Percentiles rank a stretch among this genome's conserved stretches.
These are phyloP conservation scores for Theileria parva DNA, from an alignment of 169 alveolate species.

Conservation along the genomic window DNA sequence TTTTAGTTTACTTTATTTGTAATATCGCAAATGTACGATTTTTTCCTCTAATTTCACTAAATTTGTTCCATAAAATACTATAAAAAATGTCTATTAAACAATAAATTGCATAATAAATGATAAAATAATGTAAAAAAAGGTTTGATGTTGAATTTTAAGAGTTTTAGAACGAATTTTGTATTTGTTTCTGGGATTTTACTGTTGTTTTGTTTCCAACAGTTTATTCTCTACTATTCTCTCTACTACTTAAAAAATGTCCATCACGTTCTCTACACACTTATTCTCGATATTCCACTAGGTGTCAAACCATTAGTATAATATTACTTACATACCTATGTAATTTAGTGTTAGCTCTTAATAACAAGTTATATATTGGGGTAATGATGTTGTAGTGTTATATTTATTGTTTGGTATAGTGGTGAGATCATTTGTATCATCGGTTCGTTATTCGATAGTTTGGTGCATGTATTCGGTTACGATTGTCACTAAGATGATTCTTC, in stretches of 20 bases:
- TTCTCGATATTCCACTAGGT: slow-evolving; percentile 45
- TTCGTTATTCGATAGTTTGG: slow-evolving; percentile 51
- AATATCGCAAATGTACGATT: no score
- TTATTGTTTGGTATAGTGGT: slow-evolving; percentile 28
- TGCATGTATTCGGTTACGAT: slow-evolving; percentile 50
- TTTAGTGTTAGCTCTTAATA: no score
- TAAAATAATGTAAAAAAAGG: no score
- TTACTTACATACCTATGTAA: no score
- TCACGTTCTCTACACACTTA: slow-evolving; percentile 33
- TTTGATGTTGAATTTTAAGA: background rate
- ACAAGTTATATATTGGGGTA: background rate
- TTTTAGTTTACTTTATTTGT: background rate
- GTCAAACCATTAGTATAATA: no score
- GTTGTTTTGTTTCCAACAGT: slow-evolving; percentile 57
- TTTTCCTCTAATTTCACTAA: no score
- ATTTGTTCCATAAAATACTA: no score
- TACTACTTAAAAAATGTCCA: slow-evolving; percentile 44
- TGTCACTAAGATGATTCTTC: slow-evolving; percentile 39
- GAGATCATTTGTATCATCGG: slow-evolving; percentile 24
- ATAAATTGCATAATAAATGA: no score
- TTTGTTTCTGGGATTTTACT: slow-evolving; percentile 37
- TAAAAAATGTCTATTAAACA: no score
- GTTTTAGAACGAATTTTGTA: slow-evolving; percentile 1
- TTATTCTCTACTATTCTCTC: slow-evolving; percentile 47
- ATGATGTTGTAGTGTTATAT: slow-evolving; percentile 27